Base-by-base conservation (phyloP, 306 rosid genomes). In the Hippophae tibetana region DNA sequence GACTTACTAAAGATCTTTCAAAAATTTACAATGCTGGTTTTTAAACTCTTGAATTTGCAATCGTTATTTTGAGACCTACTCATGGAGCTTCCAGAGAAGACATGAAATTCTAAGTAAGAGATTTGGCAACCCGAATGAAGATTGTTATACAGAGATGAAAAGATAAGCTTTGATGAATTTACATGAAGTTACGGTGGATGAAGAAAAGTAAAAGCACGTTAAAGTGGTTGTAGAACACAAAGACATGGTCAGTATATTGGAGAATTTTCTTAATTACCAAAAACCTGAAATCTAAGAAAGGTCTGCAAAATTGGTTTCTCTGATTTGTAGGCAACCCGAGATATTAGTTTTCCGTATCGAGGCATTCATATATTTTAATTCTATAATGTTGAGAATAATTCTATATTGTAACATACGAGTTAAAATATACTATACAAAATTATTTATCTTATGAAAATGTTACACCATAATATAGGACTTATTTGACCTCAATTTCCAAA, bases 31-130 rank as follows among this genome's bases (percentile, higher is more conserved):
- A 72, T 42, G 68, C 81, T 8, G 83, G 81, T 5, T 57, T 76
- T 60, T 53, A 80, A 61, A 74, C 74, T 40, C 85, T 72, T 10
- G 71, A 79, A 27, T 74, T 71, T 41, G 93, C 95, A 8, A 72
- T 89, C 42, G 81, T 89, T 23, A 95, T 89, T 18, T 84, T 84
- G 14, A 71, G 71, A 69, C 97, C 97, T 48, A 40, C 74, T 5
- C 66, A 61, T 46, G 89, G 89, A 7, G 97, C 97, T 51, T 69
- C 81, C 71, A 79, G 73, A 71, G 97, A 89, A 27, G 95, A 86
- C 72, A 82, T 89, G 87, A 80, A 83, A 69, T 89, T 89, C 66
- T 89, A 86, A 63, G 56, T 84, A 0, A 80, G 89, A 64, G 97
- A 89, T 60, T 69, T 89, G 64, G 58, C 76, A 42, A 86, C 89